Evolutionary conservation across 169 alveolate genomes (phyloP).

Genomic region (Amoebophrya sp.): DNA sequence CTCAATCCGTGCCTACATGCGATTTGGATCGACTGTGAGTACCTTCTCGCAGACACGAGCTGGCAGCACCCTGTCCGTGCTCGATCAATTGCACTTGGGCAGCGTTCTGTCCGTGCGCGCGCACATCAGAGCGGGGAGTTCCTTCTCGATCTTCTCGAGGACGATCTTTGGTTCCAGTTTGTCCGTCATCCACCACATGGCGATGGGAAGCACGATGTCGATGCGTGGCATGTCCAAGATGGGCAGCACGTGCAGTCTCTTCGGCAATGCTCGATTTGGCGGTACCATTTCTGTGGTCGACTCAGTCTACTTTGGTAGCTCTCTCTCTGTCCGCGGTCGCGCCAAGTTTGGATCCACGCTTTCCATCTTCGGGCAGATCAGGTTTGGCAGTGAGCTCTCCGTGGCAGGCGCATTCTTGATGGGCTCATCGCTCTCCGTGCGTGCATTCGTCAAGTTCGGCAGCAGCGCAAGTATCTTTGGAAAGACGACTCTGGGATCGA

Average conservation of each 20-base stretch:
- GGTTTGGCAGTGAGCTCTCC: not conserved
- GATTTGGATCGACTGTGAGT: not conserved
- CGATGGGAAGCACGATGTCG: conserved; percentile 6
- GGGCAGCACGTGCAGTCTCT: conserved; percentile 7
- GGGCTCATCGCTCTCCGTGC: conserved; percentile 16
- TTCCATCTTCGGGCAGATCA: not conserved
- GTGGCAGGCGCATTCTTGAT: not conserved
- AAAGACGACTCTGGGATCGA: not conserved
- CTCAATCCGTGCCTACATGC: not conserved
- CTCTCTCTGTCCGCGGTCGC: conserved; percentile 13
- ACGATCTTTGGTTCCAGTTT: not conserved
- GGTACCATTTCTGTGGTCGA: conserved; percentile 17
- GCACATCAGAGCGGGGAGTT: not conserved
- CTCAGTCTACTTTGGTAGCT: not conserved
- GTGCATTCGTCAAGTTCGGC: not conserved
- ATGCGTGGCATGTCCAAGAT: not conserved
- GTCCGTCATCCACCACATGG: not conserved
- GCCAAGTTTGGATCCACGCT: conserved; percentile 25
- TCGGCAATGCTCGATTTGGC: conserved; percentile 22
- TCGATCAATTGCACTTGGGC: not conserved
- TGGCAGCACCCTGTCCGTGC: not conserved
- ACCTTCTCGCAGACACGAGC: not conserved
- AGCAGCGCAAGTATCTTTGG: not conserved
- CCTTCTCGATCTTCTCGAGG: conserved; percentile 25
- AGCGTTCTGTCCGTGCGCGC: not conserved